Conservation (phyloP, 495 filamentous ascomycete species). For the Penicillium lagena region DNA sequence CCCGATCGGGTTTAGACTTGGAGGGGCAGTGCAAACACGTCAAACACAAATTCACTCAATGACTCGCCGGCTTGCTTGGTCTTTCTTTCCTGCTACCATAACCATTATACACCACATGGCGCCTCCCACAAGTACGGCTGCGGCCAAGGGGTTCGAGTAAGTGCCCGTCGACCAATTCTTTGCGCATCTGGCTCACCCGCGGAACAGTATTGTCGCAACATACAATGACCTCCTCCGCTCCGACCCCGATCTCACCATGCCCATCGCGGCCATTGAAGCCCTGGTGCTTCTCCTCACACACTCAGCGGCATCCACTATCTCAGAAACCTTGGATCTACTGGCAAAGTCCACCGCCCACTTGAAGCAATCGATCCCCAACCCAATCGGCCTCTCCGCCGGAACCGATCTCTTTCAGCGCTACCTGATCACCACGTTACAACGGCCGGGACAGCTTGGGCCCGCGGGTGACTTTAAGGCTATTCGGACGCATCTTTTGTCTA, state of each 20-base stretch:
- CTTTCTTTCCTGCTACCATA: no score
- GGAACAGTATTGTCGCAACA: slow-evolving; percentile 48
- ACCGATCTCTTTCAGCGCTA: slow-evolving; percentile 95
- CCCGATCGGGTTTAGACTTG: slow-evolving; percentile 31
- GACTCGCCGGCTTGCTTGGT: no score
- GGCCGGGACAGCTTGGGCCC: slow-evolving; percentile 44
- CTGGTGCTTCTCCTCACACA: slow-evolving; percentile 76
- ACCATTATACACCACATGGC: slow-evolving; percentile 24
- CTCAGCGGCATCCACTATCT: slow-evolving; percentile 74
- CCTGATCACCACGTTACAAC: slow-evolving; percentile 65
- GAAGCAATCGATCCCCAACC: slow-evolving; percentile 71
- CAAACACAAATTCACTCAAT: slow-evolving; percentile 32
- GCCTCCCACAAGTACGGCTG: slow-evolving; percentile 17
- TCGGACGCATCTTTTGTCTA: slow-evolving; percentile 72
- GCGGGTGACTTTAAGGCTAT: slow-evolving; percentile 73
- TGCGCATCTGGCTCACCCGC: slow-evolving; percentile 10
- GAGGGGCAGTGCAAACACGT: slow-evolving; percentile 37
- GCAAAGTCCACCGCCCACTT: slow-evolving; percentile 66
- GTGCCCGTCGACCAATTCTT: slow-evolving; percentile 3
- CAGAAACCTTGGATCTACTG: slow-evolving; percentile 85
- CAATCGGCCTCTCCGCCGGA: slow-evolving; percentile 82
- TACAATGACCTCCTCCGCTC: slow-evolving; percentile 53
- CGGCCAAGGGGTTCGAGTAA: slow-evolving; percentile 39
- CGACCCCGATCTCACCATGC: slow-evolving; percentile 87
- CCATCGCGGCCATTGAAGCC: slow-evolving; percentile 91